Conservation (phyloP, 352 stramenopile genomes). For the Saprolegnia parasitica region DNA sequence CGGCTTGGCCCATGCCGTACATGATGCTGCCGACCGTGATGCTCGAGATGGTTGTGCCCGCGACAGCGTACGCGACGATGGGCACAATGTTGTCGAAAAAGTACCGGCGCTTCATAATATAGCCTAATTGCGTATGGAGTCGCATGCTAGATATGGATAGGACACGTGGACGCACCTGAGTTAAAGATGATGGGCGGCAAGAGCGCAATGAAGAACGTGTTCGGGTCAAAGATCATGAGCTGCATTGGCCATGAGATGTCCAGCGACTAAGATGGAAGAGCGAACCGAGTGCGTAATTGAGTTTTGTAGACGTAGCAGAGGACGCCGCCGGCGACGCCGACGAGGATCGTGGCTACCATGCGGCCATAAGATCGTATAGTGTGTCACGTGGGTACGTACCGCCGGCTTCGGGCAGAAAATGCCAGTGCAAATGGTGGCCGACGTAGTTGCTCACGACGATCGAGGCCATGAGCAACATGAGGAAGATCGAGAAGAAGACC, state of each 20-base stretch:
- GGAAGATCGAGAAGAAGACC: constrained; percentile 69
- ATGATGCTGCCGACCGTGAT: constrained; percentile 51
- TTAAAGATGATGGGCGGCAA: constrained; percentile 85
- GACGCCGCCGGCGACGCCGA: constrained; percentile 32
- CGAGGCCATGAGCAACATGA: constrained; percentile 66
- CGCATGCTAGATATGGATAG: background rate
- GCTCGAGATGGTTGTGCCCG: constrained; percentile 59
- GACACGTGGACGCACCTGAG: constrained; percentile 33
- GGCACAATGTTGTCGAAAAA: constrained; percentile 68
- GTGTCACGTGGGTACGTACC: constrained; percentile 31
- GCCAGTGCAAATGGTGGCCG: constrained; percentile 65
- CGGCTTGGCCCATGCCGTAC: constrained; percentile 34
- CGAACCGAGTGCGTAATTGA: constrained; percentile 35
- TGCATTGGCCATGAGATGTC: constrained; percentile 6
- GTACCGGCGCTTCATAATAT: constrained; percentile 53
- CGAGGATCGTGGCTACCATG: constrained; percentile 31
- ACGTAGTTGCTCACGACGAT: constrained; percentile 79
- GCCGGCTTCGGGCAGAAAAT: constrained; percentile 65
- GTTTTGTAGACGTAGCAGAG: constrained; percentile 31
- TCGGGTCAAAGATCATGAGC: constrained; percentile 53
- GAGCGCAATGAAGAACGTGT: constrained; percentile 77
- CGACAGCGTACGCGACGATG: constrained; percentile 65
- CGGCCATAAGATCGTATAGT: background rate
- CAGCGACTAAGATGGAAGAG: background rate
- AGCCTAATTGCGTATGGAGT: constrained; percentile 36